Evolutionary conservation across 257 asterid species (phyloP).

Genomic region (Solanum virginianum): DNA sequence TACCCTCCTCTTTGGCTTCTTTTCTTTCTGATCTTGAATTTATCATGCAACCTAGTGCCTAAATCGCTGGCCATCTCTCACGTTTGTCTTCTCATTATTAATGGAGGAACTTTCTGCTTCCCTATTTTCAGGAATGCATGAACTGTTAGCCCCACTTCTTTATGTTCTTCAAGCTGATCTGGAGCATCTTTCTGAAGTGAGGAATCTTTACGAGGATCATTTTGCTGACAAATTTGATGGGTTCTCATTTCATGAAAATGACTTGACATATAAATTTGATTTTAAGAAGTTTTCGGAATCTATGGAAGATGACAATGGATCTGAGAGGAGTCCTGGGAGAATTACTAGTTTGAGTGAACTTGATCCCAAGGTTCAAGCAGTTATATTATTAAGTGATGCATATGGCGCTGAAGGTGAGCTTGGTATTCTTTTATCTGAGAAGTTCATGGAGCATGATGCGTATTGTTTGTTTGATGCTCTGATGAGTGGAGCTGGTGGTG

Average conservation of each 20-base stretch:
- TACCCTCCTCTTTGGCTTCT: not conserved
- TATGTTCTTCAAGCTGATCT: conserved; percentile 75
- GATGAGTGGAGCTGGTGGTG: conserved; percentile 76
- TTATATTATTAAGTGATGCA: conserved; percentile 65
- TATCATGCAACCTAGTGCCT: not conserved
- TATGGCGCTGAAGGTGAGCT: conserved; percentile 96
- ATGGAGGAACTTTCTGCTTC: conserved; percentile 4
- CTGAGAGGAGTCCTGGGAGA: conserved; percentile 22
- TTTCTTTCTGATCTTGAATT: not conserved
- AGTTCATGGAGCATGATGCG: conserved; percentile 86
- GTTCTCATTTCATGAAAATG: conserved; percentile 63
- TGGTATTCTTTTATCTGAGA: conserved; percentile 72
- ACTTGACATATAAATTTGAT: conserved; percentile 56
- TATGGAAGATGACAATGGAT: conserved; percentile 20
- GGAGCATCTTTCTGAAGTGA: conserved; percentile 61
- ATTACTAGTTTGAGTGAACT: conserved; percentile 36
- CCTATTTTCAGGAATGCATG: conserved; percentile 74
- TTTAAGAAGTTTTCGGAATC: conserved; percentile 65
- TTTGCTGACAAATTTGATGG: conserved; percentile 77
- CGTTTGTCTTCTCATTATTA: not conserved
- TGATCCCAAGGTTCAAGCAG: conserved; percentile 54
- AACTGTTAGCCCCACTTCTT: conserved; percentile 73
- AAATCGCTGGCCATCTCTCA: not conserved
- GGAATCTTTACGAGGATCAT: conserved; percentile 54
- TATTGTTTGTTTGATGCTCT: conserved; percentile 82